Conservation (phyloP, 1,284 basidiomycete genomes). For the Ustilago trichophora region DNA sequence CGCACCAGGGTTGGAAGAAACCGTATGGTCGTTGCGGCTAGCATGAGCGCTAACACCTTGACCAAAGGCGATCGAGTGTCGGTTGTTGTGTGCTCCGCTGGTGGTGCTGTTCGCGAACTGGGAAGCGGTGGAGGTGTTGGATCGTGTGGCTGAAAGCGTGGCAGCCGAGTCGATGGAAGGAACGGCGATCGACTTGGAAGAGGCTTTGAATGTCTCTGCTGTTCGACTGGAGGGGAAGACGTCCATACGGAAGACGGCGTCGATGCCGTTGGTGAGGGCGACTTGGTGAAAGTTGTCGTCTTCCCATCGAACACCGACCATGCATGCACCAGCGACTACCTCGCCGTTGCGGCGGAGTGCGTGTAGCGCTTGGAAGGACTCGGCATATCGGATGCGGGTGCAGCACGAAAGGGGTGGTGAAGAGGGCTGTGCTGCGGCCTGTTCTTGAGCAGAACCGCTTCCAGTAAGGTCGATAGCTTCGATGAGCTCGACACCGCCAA, state of each 20-base stretch:
- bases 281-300: conserved; percentile 56
- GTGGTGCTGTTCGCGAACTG: neutral
- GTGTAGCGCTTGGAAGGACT: conserved; percentile 52
- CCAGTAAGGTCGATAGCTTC: conserved; percentile 51
- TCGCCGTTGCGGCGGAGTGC: conserved; percentile 53
- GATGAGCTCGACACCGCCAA: conserved; percentile 42
- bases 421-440: conserved; percentile 20
- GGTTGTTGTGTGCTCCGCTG: conserved; percentile 8
- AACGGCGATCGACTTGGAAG: conserved; percentile 27
- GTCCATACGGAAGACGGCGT: conserved; percentile 52
- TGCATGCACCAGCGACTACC: conserved; percentile 46
- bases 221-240: conserved; percentile 36
- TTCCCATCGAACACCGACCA: conserved; percentile 58
- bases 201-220: conserved; percentile 31
- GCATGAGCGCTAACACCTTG: conserved; percentile 9
- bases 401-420: conserved; percentile 33
- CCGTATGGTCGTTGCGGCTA: conserved; percentile 6
- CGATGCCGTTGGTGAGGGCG: conserved; percentile 45
- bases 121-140: conserved; percentile 1
- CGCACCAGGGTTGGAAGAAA: neutral
- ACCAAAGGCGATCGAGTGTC: conserved; percentile 26
- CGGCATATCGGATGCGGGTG: conserved; percentile 43
- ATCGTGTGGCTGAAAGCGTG: conserved; percentile 5
- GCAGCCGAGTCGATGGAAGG: conserved; percentile 26
- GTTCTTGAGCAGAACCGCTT: conserved; percentile 38